phyloP scores from a whole-genome alignment of 352 stramenopile genomes.

The Pythium apleroticum region DNA sequence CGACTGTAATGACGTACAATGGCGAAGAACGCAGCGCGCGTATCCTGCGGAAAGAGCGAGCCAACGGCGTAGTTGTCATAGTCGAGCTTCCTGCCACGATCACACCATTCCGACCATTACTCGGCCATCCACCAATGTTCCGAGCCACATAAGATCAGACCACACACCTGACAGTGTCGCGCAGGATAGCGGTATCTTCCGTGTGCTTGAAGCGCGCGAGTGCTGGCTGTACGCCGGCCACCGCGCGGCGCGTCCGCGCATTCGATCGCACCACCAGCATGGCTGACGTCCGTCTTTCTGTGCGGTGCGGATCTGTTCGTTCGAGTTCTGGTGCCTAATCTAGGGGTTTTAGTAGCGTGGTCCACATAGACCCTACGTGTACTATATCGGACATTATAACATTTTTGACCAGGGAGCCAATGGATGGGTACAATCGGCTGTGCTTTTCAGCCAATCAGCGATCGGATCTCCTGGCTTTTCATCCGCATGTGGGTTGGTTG shows the following conservation, averaged over 20 bases:
- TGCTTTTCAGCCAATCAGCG: slow-evolving; percentile 36
- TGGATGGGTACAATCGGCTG: slow-evolving; percentile 24
- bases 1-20: slow-evolving; percentile 42
- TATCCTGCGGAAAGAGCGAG: slow-evolving; percentile 63
- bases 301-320: slow-evolving; percentile 4
- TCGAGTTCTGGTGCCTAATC: slow-evolving; percentile 23
- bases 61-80: slow-evolving; percentile 85
- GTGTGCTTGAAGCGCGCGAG: slow-evolving; percentile 27
- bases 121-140: neutral
- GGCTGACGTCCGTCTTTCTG: slow-evolving; percentile 3
- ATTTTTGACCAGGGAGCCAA: slow-evolving; percentile 22
- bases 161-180: slow-evolving; percentile 44
- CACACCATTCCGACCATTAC: neutral
- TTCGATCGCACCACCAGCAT: slow-evolving; percentile 37
- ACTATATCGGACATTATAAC: slow-evolving; percentile 28
- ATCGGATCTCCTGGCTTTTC: slow-evolving; percentile 21
- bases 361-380: slow-evolving; percentile 14
- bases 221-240: neutral
- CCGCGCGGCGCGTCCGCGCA: neutral
- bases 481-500: slow-evolving; percentile 28
- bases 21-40: slow-evolving; percentile 71
- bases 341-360: slow-evolving; percentile 13
- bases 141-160: neutral
- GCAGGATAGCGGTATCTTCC: slow-evolving; percentile 35
- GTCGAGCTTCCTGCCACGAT: slow-evolving; percentile 61